These are phyloP conservation scores for Petrea volubilis DNA, from an alignment of 257 asterid species.

Conservation along the genomic window DNA sequence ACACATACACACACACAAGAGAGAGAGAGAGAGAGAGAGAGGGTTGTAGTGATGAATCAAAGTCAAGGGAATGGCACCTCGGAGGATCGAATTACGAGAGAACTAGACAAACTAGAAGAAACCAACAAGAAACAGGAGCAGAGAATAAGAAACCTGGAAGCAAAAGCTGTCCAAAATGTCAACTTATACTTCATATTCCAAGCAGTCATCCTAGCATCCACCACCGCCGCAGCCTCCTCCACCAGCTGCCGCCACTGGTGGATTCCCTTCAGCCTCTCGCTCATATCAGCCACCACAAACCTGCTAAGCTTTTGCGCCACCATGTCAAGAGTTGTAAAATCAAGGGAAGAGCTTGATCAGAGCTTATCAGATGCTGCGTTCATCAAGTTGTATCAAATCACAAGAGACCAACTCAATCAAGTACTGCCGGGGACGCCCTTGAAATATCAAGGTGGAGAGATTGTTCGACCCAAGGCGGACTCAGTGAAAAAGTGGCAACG, in stretches of 20 bases:
- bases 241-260: slow-evolving; percentile 47
- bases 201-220: slow-evolving; percentile 50
- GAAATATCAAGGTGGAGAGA: slow-evolving; percentile 26
- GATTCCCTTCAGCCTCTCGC: slow-evolving; percentile 49
- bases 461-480: slow-evolving; percentile 34
- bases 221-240: slow-evolving; percentile 29
- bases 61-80: slow-evolving; percentile 4
- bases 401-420: slow-evolving; percentile 27
- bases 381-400: slow-evolving; percentile 34
- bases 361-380: slow-evolving; percentile 30
- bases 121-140: slow-evolving; percentile 40
- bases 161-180: slow-evolving; percentile 48
- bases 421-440: slow-evolving; percentile 37
- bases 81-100: slow-evolving; percentile 28
- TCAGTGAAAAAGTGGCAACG: slow-evolving; percentile 30
- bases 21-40: background rate
- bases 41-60: slow-evolving; percentile 22
- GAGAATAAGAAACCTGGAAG: slow-evolving; percentile 36
- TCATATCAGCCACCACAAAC: slow-evolving; percentile 44
- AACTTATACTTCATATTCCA: slow-evolving; percentile 56
- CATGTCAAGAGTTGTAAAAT: slow-evolving; percentile 27
- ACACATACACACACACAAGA: no score
- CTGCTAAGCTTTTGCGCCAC: slow-evolving; percentile 24
- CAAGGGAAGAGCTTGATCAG: slow-evolving; percentile 51
- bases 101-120: slow-evolving; percentile 30